Evolutionary conservation across 495 filamentous ascomycete genomes (phyloP).

Genomic region (Penicillium pulvis): DNA sequence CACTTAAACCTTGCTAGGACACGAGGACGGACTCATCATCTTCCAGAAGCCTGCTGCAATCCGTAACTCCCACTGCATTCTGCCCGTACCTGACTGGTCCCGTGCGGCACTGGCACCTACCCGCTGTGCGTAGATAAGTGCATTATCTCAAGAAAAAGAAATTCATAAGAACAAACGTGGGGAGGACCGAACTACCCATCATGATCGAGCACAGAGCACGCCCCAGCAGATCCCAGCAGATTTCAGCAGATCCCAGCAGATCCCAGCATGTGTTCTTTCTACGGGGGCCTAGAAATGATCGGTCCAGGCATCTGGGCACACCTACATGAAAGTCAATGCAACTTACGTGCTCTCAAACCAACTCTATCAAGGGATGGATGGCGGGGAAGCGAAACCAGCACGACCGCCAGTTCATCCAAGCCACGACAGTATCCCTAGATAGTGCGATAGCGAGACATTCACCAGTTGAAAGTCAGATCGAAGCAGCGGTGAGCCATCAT

Average conservation of each 20-base stretch:
- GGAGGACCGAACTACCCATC: constrained; percentile 3
- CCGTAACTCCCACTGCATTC: constrained; percentile 17
- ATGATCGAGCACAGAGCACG: neutral
- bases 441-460: neutral
- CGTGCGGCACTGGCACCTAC: constrained; percentile 18
- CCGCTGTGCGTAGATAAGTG: constrained; percentile 24
- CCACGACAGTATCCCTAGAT: constrained; percentile 13
- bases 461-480: constrained; percentile 3
- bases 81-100: constrained; percentile 17
- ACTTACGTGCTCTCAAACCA: neutral
- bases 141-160: constrained; percentile 17
- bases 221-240: neutral
- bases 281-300: neutral
- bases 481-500: constrained; percentile 21
- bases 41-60: constrained; percentile 24
- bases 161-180: neutral
- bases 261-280: neutral
- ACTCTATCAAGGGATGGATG: constrained; percentile 7
- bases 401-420: constrained; percentile 5
- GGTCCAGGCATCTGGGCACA: neutral
- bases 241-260: neutral
- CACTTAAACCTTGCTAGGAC: neutral
- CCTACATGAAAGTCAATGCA: constrained; percentile 7
- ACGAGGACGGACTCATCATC: neutral
- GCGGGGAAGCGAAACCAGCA: constrained; percentile 1